Conservation (phyloP, 371 early-diverging fungal genomes). For the Mortierella sp. region DNA sequence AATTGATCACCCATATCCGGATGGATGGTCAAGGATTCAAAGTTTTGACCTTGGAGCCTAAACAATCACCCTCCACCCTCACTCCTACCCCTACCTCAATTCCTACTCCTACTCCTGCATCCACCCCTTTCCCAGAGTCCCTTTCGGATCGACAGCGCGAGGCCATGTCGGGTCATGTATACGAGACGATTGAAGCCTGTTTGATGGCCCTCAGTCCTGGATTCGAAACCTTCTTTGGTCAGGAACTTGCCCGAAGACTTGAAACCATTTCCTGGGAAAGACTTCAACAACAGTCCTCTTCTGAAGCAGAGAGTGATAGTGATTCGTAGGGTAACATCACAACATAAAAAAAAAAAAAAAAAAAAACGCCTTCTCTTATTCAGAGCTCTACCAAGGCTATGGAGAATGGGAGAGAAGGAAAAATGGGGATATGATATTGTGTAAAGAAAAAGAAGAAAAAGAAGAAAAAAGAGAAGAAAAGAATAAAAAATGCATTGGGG, state of each 20-base stretch:
- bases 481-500: too few species aligned
- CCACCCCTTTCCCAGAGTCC: not conserved
- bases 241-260: conserved; percentile 31
- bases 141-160: conserved; percentile 24
- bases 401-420: too few species aligned
- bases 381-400: too few species aligned
- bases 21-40: conserved; percentile 33
- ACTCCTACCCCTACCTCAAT: not conserved
- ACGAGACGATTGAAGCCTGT: conserved; percentile 43
- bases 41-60: conserved; percentile 4
- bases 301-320: not conserved
- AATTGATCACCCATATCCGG: not conserved
- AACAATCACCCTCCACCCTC: not conserved
- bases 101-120: too few species aligned
- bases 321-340: not conserved
- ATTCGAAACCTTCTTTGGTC: conserved; percentile 40
- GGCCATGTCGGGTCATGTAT: conserved; percentile 25
- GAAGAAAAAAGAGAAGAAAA: too few species aligned
- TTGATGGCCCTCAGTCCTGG: conserved; percentile 46
- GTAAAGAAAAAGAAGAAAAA: too few species aligned
- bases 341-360: too few species aligned
- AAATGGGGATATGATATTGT: too few species aligned
- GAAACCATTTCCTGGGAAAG: conserved; percentile 22
- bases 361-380: too few species aligned
- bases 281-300: not conserved